Conservation (phyloP, 140 eudicot genomes). For the Anethum foeniculum region DNA sequence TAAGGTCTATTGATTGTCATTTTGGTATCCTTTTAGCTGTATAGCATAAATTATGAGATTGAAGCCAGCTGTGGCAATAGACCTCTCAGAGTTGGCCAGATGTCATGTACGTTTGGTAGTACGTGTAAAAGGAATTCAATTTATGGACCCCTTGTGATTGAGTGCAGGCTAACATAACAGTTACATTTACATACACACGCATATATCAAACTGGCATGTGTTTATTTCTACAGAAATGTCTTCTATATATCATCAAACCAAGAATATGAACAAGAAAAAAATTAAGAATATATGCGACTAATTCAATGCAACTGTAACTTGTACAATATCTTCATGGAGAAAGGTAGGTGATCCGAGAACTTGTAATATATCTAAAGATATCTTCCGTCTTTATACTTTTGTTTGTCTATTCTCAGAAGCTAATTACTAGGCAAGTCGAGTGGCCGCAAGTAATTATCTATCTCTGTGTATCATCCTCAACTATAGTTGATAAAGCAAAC, state of each 20-base stretch:
- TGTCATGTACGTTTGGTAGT: constrained; percentile 1
- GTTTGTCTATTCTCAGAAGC: not conserved
- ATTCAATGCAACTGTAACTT: not conserved
- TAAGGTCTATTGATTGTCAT: constrained; percentile 1
- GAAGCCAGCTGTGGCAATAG: constrained; percentile 3
- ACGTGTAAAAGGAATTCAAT: not conserved
- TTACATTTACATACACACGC: not conserved
- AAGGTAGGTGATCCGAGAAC: not conserved
- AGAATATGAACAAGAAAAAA: not conserved
- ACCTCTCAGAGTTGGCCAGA: constrained; percentile 8
- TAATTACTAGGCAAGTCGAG: not conserved
- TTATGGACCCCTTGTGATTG: constrained; percentile 3
- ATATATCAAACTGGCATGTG: not conserved
- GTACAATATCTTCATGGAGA: not conserved
- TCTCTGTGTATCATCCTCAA: not conserved
- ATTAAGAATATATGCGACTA: too few relatives aligned
- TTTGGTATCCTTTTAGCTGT: constrained; percentile 11
- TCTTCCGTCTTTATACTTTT: not conserved
- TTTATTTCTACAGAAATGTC: not conserved
- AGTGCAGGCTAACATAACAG: not conserved
- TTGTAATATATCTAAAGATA: not conserved
- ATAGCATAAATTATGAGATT: not conserved
- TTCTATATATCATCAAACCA: not conserved
- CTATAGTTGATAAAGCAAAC: not conserved
- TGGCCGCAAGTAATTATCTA: not conserved